Conservation (phyloP, 2,329 filamentous ascomycete genomes). For the Neofusicoccum laricinum region DNA sequence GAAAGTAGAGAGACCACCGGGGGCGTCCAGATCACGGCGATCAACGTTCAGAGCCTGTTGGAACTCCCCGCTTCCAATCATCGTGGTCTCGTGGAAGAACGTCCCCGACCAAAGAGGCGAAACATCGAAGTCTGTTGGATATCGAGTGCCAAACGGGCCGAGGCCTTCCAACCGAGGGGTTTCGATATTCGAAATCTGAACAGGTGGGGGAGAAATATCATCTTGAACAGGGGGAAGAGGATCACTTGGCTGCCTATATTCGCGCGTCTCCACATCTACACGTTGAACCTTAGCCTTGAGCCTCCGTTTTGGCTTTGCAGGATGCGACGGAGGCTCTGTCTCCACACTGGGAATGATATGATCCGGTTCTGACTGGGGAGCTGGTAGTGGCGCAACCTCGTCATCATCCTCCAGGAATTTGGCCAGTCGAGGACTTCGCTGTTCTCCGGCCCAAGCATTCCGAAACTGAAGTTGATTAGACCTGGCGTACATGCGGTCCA, state of each 20-base stretch:
- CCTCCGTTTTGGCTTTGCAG: slow-evolving; percentile 7
- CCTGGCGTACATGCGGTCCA: slow-evolving; percentile 27
- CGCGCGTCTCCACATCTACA: slow-evolving; percentile 45
- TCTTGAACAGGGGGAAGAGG: slow-evolving; percentile 24
- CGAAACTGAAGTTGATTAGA: slow-evolving; percentile 3
- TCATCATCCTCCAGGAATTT: slow-evolving; percentile 34
- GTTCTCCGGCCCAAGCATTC: slow-evolving; percentile 14
- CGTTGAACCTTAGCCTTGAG: slow-evolving; percentile 43
- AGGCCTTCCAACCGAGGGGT: slow-evolving; percentile 40
- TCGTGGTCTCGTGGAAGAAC: slow-evolving; percentile 55
- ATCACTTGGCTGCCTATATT: slow-evolving; percentile 46
- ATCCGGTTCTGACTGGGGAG: not conserved
- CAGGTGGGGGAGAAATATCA: not conserved
- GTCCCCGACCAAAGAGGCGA: slow-evolving; percentile 49
- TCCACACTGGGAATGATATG: not conserved
- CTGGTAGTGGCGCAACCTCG: slow-evolving; percentile 20
- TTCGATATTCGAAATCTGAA: not conserved
- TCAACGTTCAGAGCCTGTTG: slow-evolving; percentile 41
- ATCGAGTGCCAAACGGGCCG: slow-evolving; percentile 47
- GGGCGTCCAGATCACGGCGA: slow-evolving; percentile 43
- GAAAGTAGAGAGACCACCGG: slow-evolving; percentile 39
- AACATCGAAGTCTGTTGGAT: slow-evolving; percentile 54
- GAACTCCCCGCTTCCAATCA: slow-evolving; percentile 58
- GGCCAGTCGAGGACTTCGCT: slow-evolving; percentile 28
- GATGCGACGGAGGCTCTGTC: not conserved